Evolutionary conservation across 2,329 filamentous ascomycete genomes (phyloP), one percentile per base, ranked within the genome.

Genomic region (Venturia nashicola): DNA sequence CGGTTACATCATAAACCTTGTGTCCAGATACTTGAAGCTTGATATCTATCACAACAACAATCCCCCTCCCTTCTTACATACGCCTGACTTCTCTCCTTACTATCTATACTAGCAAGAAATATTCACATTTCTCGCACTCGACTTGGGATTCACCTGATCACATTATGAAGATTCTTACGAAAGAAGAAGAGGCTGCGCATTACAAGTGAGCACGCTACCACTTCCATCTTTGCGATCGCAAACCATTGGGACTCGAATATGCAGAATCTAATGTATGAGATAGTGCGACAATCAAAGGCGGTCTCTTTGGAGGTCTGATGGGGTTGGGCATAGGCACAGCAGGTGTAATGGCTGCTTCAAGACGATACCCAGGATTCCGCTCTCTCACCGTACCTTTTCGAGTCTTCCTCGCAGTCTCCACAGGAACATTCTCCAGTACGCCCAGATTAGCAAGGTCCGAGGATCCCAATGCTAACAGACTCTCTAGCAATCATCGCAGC

Each of bases 81-180:
- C 32, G 32, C 16, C 51, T 57, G 2, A 7, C 2, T 7, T 18
- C 4, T 18, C 51, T 36, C 16, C 51, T 57, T 16, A 27, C 8
- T 14, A 4, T 27, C 1, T 9, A 27, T n/a, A 16, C 18, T n/a
- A 20, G 7, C 4, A 46, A 46, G 44, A 23, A 27, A 4, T 48
- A 2, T 9, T n/a, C n/a, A 36, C n/a, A 57, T 12, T 18, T 3
- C 14, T 18, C n/a, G 44, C n/a, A 20, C 20, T 57, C 12, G 40
- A 36, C 18, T 57, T 20, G 27, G 14, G 6, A 3, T 36, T 36
- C 18, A n/a, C 14, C n/a, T 57, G 27, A 57, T 57, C 51, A 34
- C 60, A 81, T 61, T 67, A 99, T 97, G 94, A 97, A 97, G 87
- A 81, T 97, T 73, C 83, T 97, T 74, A 95, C 89, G 71, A 91